Evolutionary conservation across 2,329 filamentous ascomycete genomes (phyloP).

Genomic region (Venturia oleaginea): DNA sequence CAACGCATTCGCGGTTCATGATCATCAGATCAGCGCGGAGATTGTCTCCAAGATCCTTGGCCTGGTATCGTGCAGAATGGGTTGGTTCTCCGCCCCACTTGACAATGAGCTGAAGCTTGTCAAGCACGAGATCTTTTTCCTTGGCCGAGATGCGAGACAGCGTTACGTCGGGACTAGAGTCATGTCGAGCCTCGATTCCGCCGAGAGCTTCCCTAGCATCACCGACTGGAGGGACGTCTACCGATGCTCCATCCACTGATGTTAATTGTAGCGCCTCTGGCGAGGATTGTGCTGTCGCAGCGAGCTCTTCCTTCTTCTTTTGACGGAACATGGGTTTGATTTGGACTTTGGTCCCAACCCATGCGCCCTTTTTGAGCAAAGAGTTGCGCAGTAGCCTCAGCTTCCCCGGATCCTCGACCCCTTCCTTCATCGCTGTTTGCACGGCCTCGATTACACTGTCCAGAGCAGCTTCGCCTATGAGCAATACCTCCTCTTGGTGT

Average conservation of each 20-base stretch:
- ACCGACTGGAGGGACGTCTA: neutral
- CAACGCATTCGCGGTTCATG: conserved; percentile 83
- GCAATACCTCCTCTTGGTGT: conserved; percentile 89
- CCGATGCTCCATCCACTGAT: neutral
- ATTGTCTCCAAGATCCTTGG: conserved; percentile 87
- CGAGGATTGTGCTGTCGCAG: neutral
- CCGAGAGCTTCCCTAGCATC: conserved; percentile 4
- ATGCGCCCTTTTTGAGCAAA: conserved; percentile 82
- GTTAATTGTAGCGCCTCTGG: neutral
- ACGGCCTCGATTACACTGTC: conserved; percentile 85
- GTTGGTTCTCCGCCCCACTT: conserved; percentile 99
- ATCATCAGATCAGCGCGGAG: conserved; percentile 92
- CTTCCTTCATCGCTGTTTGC: conserved; percentile 65
- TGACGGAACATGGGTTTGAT: conserved; percentile 99
- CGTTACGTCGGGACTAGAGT: conserved; percentile 11
- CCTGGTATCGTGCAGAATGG: conserved; percentile 91
- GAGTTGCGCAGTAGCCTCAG: conserved; percentile 79
- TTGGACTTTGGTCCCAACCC: conserved; percentile 95
- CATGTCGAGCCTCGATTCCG: neutral
- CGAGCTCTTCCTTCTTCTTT: conserved; percentile 17
- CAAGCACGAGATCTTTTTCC: conserved; percentile 85
- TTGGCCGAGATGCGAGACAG: conserved; percentile 90
- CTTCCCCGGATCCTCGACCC: conserved; percentile 77
- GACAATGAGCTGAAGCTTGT: conserved; percentile 94
- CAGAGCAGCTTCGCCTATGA: conserved; percentile 84